Conservation (phyloP, 495 filamentous ascomycete genomes). For the Penicillium waksmanii region DNA sequence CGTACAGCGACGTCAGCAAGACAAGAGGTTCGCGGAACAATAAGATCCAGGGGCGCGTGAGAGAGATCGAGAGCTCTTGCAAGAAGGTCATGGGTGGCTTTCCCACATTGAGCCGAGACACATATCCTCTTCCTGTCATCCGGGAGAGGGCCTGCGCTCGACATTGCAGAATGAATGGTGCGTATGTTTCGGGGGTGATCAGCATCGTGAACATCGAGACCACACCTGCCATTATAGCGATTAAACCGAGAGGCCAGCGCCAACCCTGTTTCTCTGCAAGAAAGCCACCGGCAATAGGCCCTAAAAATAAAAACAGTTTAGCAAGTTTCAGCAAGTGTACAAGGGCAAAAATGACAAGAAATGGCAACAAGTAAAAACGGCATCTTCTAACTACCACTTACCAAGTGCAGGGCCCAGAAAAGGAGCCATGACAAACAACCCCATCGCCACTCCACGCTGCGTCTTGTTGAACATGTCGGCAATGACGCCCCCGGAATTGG, state of each 20-base stretch:
- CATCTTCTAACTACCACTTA: not conserved
- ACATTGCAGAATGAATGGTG: not conserved
- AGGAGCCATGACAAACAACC: conserved; percentile 59
- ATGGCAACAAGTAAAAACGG: not conserved
- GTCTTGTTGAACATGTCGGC: conserved; percentile 64
- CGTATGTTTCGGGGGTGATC: conserved; percentile 4
- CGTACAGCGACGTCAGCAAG: conserved; percentile 42
- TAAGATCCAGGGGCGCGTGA: not conserved
- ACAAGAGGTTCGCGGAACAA: conserved; percentile 1
- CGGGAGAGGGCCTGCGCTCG: not conserved
- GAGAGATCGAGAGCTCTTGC: not conserved
- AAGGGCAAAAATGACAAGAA: not conserved
- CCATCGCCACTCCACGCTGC: conserved; percentile 59
- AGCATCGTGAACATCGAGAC: conserved; percentile 7
- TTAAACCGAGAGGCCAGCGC: conserved; percentile 6
- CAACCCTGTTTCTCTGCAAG: conserved; percentile 2
- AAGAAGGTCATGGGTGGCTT: not conserved
- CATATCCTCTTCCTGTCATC: not conserved
- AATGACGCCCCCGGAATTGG: conserved; percentile 66
- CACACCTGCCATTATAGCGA: not conserved
- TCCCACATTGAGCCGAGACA: not conserved
- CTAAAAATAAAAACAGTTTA: not conserved
- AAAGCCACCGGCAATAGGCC: conserved; percentile 4
- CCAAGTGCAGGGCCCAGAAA: conserved; percentile 49
- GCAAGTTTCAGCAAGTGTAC: not conserved